Base-by-base conservation (phyloP, 2,329 filamentous ascomycete species). In the Cladophialophora carrionii region DNA sequence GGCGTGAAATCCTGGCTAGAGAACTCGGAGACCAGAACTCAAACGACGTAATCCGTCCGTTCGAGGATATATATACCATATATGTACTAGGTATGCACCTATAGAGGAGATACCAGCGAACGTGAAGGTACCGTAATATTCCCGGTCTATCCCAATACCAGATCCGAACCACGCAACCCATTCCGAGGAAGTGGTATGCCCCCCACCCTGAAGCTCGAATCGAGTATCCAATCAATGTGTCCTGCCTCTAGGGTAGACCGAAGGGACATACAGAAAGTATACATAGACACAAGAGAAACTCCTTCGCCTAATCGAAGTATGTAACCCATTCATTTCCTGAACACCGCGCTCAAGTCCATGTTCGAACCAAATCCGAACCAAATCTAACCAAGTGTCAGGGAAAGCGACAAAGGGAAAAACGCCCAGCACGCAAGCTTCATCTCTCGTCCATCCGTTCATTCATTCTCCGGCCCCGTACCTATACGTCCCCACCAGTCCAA, bases 401-500 rank as follows among this genome's bases (percentile, higher is more conserved):
- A 41, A 41, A 17, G 34, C 34, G 4, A 17, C 37, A 43, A 43
- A 34, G n/a, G n/a, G 2, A 43, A 43, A 17, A 17, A n/a, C 37
- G 37, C 37, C 14, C 6, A 17, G 6, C n/a, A n/a, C 7, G n/a
- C 8, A 43, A 8, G 4, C 17, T 43, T n/a, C 37, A 17, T 43
- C 37, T 43, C 34, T 57, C 20, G 22, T 57, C 26, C 26, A 58
- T 53, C 2, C 22, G 6, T 1, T 9, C 24, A 4, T 17, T 20
- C 26, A 53, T n/a, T 29, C 52, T 9, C 52, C 52, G 2, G 22
- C 22, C 72, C 75, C 83, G 73, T 84, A 84, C 68, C 81, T 77
- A 68, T 83, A 73, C 69, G 82, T 83, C 9, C 82, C 82, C 49
- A 84, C 82, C 70, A 84, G 75, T 2, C 80, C 81, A 72, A 84